These are phyloP conservation scores for Physaria fendleri DNA, from an alignment of 345 rosid species.

Conservation along the genomic window DNA sequence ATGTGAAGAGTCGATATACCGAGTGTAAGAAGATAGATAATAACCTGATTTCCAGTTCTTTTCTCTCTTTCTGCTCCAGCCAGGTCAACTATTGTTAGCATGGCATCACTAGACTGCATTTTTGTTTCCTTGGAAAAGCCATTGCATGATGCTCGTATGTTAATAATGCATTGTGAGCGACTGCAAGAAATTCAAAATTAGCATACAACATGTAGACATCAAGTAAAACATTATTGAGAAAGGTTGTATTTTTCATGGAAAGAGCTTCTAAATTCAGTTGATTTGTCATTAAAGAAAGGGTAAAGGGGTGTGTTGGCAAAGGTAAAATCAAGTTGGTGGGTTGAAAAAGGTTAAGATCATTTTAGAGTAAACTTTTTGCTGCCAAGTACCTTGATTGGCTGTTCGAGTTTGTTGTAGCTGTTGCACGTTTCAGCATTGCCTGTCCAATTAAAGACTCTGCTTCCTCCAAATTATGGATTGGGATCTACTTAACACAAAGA, in stretches of 20 bases:
- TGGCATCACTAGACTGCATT: conserved; percentile 35
- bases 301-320: not conserved
- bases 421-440: conserved; percentile 78
- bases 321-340: not conserved
- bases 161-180: conserved; percentile 94
- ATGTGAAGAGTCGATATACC: not conserved
- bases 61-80: conserved; percentile 98
- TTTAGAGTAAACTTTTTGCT: not conserved
- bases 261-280: not conserved
- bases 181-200: conserved; percentile 36
- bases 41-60: conserved; percentile 90
- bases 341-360: not conserved
- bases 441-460: conserved; percentile 62
- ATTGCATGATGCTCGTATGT: conserved; percentile 36
- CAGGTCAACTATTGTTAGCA: conserved; percentile 76
- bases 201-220: not conserved
- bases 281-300: not conserved
- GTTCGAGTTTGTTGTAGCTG: conserved; percentile 73
- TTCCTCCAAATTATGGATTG: conserved; percentile 42
- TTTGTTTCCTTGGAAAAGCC: conserved; percentile 27
- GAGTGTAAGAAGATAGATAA: not conserved
- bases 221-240: not conserved
- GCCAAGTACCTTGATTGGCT: conserved; percentile 69
- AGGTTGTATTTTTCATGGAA: not conserved
- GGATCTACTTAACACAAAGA: conserved; percentile 37